Evolutionary conservation across 192 early-diverging fungal genomes (phyloP).

Genomic region (Dissophora ornata): DNA sequence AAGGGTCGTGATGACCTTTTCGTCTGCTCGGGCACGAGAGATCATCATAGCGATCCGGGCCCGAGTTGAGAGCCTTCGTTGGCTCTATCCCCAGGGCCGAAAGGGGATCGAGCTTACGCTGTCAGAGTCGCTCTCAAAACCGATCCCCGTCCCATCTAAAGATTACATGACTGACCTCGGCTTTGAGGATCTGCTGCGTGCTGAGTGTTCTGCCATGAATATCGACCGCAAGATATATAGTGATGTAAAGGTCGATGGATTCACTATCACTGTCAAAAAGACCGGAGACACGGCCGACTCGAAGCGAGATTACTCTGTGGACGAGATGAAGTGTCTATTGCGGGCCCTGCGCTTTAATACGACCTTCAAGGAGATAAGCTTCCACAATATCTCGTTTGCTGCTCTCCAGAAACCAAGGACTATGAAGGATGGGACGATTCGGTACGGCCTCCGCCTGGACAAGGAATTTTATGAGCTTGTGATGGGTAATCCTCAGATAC

Average conservation of each 20-base stretch:
- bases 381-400: conserved; percentile 43
- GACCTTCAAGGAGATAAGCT: conserved; percentile 50
- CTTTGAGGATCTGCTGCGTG: conserved; percentile 48
- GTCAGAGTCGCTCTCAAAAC: conserved; percentile 22
- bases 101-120: conserved; percentile 47
- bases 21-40: conserved; percentile 41
- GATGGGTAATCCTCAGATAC: conserved; percentile 52
- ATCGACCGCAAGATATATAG: conserved; percentile 34
- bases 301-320: conserved; percentile 34
- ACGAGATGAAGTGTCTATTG: conserved; percentile 53
- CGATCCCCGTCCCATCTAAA: conserved; percentile 45
- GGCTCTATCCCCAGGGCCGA: conserved; percentile 41
- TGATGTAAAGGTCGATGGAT: conserved; percentile 33
- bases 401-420: conserved; percentile 37
- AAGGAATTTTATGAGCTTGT: conserved; percentile 52
- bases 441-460: conserved; percentile 49
- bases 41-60: conserved; percentile 51
- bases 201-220: conserved; percentile 47
- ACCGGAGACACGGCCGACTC: conserved; percentile 7
- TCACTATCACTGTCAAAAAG: conserved; percentile 20
- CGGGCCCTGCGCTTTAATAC: conserved; percentile 51
- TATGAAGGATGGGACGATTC: conserved; percentile 38
- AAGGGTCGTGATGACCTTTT: conserved; percentile 42
- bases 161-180: conserved; percentile 41
- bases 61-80: conserved; percentile 46